These are phyloP conservation scores for Flaveria ramosissima DNA, from an alignment of 129 eudicot genomes.

Conservation along the genomic window DNA sequence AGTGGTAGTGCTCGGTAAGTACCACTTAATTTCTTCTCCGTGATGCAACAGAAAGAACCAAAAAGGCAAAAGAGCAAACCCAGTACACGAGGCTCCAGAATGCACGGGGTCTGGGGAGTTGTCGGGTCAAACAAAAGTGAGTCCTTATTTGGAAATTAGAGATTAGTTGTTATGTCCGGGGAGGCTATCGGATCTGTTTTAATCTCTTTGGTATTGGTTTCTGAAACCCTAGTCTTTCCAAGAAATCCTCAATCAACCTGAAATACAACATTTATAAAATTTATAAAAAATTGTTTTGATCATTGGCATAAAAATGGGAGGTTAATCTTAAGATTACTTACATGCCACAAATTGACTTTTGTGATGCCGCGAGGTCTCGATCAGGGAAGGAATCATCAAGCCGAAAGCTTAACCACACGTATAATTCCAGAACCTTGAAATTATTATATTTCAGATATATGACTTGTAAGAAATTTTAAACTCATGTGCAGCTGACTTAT, in stretches of 20 bases:
- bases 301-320: not conserved
- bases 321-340: slow-evolving; percentile 36
- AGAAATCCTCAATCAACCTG: slow-evolving; percentile 88
- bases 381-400: slow-evolving; percentile 90
- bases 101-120: too few species aligned
- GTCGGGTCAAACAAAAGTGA: too few species aligned
- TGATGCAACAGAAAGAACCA: slow-evolving; percentile 16
- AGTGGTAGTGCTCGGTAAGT: too few species aligned
- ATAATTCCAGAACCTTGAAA: slow-evolving; percentile 87
- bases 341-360: slow-evolving; percentile 95
- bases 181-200: slow-evolving; percentile 29
- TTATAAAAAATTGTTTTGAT: too few species aligned
- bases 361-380: slow-evolving; percentile 87
- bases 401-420: slow-evolving; percentile 93
- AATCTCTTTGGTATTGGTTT: slow-evolving; percentile 42
- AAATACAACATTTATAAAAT: not conserved
- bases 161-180: not conserved
- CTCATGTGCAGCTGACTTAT: not conserved
- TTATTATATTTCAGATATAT: not conserved
- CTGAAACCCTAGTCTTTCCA: slow-evolving; percentile 74
- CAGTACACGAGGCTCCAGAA: too few species aligned
- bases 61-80: not conserved
- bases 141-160: not conserved
- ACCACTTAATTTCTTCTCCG: not conserved
- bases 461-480: not conserved